Base-by-base conservation (phyloP, 495 filamentous ascomycete genomes). In the Podospora sp. region DNA sequence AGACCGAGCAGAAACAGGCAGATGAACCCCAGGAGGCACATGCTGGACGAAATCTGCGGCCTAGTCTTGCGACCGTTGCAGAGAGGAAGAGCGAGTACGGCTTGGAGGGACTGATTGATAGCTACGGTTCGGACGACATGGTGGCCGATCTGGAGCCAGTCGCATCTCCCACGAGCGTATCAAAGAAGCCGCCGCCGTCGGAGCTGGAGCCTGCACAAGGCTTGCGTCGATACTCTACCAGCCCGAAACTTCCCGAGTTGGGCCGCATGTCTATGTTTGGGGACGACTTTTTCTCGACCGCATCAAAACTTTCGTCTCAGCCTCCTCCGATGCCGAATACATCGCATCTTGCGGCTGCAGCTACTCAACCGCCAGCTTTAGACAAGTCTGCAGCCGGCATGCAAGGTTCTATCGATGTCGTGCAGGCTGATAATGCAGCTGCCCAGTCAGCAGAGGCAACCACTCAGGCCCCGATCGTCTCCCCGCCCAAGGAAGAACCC, bases 251-350 rank as follows among this genome's bases (percentile, higher is more conserved):
- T 20, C 91, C 90, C 1, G 86, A 91, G 72, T 65, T 91, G 18
- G 82, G 84, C 60, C 85, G 89, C 51, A 76, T 91, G 66, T 91
- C 90, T 55, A 84, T 82, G 0, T 92, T 92, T 74, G 88, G 85
- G 12, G 76, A 78, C 16, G 81, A 82, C 63, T 71, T 84, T 0
- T 83, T 82, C 57, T 76, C 79, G 0, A 49, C 62, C 18, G 56
- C 77, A 1, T 62, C 70, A 1, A 61, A 46, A 22, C 68, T 75
- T 0, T 52, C 61, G 36, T 22, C 61, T 9, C 40, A 50, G 2
- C 57, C 57, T 59, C 57, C 57, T 33, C 18, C 33, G 27, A 27
- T 33, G 26, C n/a, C 57, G 2, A 59, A 33, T 21, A 33, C 27
- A 26, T 59, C 57, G 40, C 40, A 59, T 33, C 57, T 33, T 21